Conservation (phyloP, 805 yeast species). For the Jamesozyma lodderae region DNA sequence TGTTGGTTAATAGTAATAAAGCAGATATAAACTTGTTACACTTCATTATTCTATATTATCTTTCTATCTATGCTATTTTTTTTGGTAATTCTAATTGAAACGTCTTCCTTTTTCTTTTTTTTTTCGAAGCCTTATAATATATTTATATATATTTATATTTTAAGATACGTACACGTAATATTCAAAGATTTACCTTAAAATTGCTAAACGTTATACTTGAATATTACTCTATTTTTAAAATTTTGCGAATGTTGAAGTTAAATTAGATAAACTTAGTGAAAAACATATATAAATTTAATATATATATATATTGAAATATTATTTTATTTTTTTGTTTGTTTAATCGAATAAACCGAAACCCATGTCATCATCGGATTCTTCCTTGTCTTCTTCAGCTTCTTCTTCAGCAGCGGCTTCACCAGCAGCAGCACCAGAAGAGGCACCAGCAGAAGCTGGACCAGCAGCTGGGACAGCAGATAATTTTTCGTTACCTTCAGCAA, state of each 20-base stretch:
- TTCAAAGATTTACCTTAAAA: no score
- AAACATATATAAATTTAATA: not conserved
- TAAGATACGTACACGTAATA: no score
- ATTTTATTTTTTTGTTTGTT: constrained; percentile 13
- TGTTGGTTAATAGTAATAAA: no score
- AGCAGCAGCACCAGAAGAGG: constrained; percentile 41
- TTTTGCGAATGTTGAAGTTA: no score
- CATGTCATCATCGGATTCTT: constrained; percentile 75
- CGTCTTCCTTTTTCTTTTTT: not conserved
- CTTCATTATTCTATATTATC: no score
- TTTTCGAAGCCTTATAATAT: no score
- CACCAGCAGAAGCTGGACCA: constrained; percentile 84
- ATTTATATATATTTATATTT: no score
- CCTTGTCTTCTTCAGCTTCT: constrained; percentile 57
- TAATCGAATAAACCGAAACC: constrained; percentile 99
- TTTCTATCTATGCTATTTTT: no score
- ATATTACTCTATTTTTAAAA: no score
- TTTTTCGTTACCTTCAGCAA: constrained; percentile 92
- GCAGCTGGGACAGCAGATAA: constrained; percentile 97
- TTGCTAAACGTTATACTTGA: no score
- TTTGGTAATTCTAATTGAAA: not conserved
- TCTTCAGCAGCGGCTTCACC: constrained; percentile 40
- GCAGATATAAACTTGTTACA: no score
- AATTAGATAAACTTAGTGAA: no score
- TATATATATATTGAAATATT: not conserved